phyloP scores from a whole-genome alignment of 83 land plant species.

The Picea engelmannii region DNA sequence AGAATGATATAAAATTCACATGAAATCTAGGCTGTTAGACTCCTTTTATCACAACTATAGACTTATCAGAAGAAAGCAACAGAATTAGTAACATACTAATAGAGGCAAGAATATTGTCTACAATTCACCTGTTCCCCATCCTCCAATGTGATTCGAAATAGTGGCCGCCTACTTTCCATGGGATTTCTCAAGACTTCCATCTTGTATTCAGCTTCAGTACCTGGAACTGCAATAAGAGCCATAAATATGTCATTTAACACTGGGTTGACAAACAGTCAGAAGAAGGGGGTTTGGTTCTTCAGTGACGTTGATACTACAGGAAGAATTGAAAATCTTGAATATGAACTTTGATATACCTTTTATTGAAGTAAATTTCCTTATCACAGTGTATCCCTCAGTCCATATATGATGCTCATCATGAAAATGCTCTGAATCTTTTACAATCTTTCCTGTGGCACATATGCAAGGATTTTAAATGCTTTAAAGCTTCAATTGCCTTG shows the following conservation, averaged over 20 bases:
- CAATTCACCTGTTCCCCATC: conserved; percentile 63
- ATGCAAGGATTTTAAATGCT: neutral
- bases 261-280: neutral
- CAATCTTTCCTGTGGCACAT: conserved; percentile 64
- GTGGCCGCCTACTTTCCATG: conserved; percentile 44
- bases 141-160: conserved; percentile 80
- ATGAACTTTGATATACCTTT: conserved; percentile 41
- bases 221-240: conserved; percentile 49
- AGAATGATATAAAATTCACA: neutral
- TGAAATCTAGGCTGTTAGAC: neutral
- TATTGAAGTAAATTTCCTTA: conserved; percentile 69
- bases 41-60: neutral
- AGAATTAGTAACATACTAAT: neutral
- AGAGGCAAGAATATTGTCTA: neutral
- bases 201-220: conserved; percentile 41
- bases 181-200: conserved; percentile 88
- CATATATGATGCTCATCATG: conserved; percentile 74
- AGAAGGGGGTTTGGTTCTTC: neutral
- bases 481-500: neutral
- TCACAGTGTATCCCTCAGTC: conserved; percentile 92
- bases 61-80: neutral
- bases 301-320: too few relatives aligned
- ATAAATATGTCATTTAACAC: neutral
- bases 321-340: neutral
- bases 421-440: conserved; percentile 80